Conservation (phyloP, 345 rosid genomes). For the Trapa bicornis region DNA sequence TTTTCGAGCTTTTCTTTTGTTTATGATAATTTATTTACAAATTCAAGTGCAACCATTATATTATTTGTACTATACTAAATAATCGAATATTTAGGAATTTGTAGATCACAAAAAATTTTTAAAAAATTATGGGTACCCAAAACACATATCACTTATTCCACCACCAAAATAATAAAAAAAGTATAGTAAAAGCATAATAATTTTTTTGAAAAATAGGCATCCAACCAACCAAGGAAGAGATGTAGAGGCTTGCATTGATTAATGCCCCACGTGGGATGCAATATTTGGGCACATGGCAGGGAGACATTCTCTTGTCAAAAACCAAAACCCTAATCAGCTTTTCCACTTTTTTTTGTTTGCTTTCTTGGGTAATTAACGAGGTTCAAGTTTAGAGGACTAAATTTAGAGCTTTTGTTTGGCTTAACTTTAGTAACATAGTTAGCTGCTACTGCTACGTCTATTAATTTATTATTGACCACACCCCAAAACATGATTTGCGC, state of each 20-base stretch:
- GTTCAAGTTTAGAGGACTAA: no score
- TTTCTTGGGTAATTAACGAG: neutral
- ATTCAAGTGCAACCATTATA: no score
- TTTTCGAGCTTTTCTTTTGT: neutral
- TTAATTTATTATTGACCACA: no score
- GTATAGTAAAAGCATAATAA: neutral
- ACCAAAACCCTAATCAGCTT: neutral
- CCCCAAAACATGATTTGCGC: no score
- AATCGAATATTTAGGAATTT: no score
- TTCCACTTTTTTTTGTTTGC: neutral
- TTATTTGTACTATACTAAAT: no score
- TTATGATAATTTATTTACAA: no score
- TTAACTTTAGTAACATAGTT: no score
- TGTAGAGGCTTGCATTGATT: neutral
- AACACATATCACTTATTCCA: neutral
- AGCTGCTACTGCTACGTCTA: no score
- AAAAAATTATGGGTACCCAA: neutral
- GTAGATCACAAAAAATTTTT: no score
- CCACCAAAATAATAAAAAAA: neutral
- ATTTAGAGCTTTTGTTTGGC: no score
- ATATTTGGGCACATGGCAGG: neutral
- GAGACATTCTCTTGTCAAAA: neutral
- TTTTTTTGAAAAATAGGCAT: neutral
- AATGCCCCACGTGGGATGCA: conserved; percentile 2
- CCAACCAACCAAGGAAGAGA: neutral